Percentiles rank a stretch among this genome's conserved stretches.
Evolutionary conservation across 495 filamentous ascomycete genomes (phyloP).

Genomic region (Penicillium longicatenatum): DNA sequence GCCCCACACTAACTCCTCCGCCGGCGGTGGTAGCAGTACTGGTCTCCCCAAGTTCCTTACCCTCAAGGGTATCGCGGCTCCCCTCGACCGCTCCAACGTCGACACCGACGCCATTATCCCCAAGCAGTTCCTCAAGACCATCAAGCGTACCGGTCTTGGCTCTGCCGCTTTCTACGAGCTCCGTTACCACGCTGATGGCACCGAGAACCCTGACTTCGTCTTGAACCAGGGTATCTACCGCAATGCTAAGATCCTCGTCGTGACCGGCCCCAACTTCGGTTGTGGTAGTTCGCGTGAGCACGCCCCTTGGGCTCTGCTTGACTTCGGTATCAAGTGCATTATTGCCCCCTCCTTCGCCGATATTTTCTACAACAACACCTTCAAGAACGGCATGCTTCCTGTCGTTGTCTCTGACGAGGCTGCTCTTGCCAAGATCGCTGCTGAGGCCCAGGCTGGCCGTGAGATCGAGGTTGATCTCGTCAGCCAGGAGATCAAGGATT

Average conservation of each 20-base stretch:
- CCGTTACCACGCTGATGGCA: constrained; percentile 73
- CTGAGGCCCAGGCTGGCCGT: constrained; percentile 76
- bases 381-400: constrained; percentile 99
- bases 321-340: constrained; percentile 93
- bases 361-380: constrained; percentile 99
- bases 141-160: constrained; percentile 94
- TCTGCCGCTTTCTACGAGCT: constrained; percentile 82
- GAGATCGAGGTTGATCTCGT: constrained; percentile 92
- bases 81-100: constrained; percentile 84
- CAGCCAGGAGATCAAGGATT: constrained; percentile 80
- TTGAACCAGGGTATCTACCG: constrained; percentile 91
- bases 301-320: constrained; percentile 94
- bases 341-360: constrained; percentile 93
- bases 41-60: constrained; percentile 81
- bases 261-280: constrained; percentile 93
- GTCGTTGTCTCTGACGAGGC: constrained; percentile 69
- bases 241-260: constrained; percentile 84
- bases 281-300: constrained; percentile 94
- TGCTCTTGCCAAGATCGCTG: constrained; percentile 69
- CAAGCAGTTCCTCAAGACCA: constrained; percentile 99
- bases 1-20: constrained; percentile 58
- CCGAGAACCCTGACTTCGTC: constrained; percentile 78
- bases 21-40: constrained; percentile 46
- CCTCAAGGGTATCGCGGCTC: constrained; percentile 85
- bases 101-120: constrained; percentile 99